Percentiles rank a stretch among this genome's conserved stretches.
Evolutionary conservation across 2,329 filamentous ascomycete species (phyloP).

Genomic region (Pseudogymnoascus sp.): DNA sequence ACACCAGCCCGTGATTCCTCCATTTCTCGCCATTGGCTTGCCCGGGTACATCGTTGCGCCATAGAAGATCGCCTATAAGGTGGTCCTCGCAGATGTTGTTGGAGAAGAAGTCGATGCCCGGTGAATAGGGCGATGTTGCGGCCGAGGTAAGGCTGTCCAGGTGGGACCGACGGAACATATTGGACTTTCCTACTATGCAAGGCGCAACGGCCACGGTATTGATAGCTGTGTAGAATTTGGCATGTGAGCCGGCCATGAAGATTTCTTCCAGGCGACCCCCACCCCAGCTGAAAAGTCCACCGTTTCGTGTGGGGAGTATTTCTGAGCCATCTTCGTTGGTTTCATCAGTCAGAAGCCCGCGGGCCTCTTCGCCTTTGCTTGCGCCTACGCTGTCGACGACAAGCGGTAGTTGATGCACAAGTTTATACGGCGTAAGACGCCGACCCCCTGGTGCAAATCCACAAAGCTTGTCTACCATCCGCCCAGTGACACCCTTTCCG

Average conservation of each 20-base stretch:
- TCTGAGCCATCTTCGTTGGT: conserved; percentile 21
- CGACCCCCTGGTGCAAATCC: conserved; percentile 52
- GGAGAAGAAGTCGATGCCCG: conserved; percentile 87
- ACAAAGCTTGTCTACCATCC: conserved; percentile 83
- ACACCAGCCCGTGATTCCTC: conserved; percentile 72
- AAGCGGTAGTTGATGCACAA: conserved; percentile 89
- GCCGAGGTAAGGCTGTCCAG: conserved; percentile 62
- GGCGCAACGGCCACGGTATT: conserved; percentile 87
- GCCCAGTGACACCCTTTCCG: conserved; percentile 65
- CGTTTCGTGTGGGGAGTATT: conserved; percentile 22
- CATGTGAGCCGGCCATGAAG: conserved; percentile 89
- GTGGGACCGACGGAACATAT: conserved; percentile 94
- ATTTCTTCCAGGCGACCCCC: conserved; percentile 88
- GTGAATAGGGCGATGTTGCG: conserved; percentile 38
- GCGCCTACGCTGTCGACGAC: conserved; percentile 65
- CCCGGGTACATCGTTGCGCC: conserved; percentile 59
- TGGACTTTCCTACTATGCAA: conserved; percentile 93
- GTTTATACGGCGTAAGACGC: conserved; percentile 63
- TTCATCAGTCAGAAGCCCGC: conserved; percentile 20
- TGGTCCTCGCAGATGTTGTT: conserved; percentile 98
- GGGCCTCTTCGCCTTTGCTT: conserved; percentile 21
- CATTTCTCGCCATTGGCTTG: conserved; percentile 30
- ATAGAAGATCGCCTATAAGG: conserved; percentile 85
- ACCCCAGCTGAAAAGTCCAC: conserved; percentile 34
- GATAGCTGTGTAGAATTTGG: conserved; percentile 97